Base-by-base conservation (phyloP, 164 flowering plant genomes). In the Piper betle region DNA sequence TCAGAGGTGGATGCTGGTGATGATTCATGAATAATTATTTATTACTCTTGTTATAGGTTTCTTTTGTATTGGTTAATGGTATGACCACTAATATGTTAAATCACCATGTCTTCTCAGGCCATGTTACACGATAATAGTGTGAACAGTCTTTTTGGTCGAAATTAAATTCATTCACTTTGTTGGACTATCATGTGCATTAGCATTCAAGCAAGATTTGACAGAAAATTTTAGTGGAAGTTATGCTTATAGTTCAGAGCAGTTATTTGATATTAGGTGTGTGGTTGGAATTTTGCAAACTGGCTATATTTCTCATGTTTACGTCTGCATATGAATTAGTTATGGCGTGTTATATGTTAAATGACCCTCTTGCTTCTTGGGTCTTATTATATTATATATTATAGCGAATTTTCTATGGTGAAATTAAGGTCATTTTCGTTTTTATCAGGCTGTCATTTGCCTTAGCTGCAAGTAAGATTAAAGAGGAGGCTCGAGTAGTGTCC, bases 401-500 rank as follows among this genome's bases (percentile, higher is more conserved):
- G 4, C 39, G 9, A 8, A 39, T 58, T 16, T 10, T 16, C 12
- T 39, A 39, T 38, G 19, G 15, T 58, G 15, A 2, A 37, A 39
- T 16, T 9, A 13, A 37, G 15, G 1, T 40, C 1, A 18, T 17
- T 37, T 40, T 40, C 33, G 33, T 39, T 55, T 52, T 69, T 16
- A n/a, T 13, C 78, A 94, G 99, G 80, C 93, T 94, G 68, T 94
- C 99, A 62, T 94, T 88, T 77, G 96, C 96, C 59, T 62, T 91
- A 57, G 63, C 96, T 33, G 89, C 95, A 39, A 75, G 81, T 65
- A 75, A 62, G 67, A 82, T 94, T 38, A 91, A 91, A 84, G 93
- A 91, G 69, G 85, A 80, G 75, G 91, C 85, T 66, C 78, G 88
- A 39, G 81, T 94, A 41, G 93, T 91, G 55, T 89, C 99, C 39